A percentile compares a stretch with the other conserved stretches of the same genome.
Conservation (phyloP, 768 basidiomycete genomes). For the Trametes gibbosa region DNA sequence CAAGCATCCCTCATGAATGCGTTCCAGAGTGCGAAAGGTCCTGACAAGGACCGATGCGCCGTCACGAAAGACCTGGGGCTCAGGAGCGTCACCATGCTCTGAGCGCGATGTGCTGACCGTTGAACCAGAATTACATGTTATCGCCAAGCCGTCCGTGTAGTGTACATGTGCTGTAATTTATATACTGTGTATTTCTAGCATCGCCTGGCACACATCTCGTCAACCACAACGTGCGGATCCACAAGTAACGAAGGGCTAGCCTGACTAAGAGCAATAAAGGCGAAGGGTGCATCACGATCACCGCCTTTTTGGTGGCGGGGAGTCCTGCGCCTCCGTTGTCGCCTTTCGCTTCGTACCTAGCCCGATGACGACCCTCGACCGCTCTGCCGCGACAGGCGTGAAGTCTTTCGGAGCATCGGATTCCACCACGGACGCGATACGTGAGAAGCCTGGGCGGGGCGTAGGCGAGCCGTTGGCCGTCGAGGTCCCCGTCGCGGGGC, state of each 20-base stretch:
- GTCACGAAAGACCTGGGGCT: constrained; percentile 75
- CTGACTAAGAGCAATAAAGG: no score
- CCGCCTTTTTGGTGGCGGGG: constrained; percentile 61
- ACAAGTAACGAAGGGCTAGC: neutral
- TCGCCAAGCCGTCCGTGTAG: constrained; percentile 15
- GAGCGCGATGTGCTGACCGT: no score
- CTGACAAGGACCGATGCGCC: constrained; percentile 71
- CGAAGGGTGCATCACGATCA: neutral
- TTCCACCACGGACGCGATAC: constrained; percentile 59
- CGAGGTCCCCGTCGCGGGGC: constrained; percentile 28
- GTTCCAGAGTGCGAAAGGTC: constrained; percentile 65
- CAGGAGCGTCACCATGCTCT: constrained; percentile 66
- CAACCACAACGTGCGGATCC: neutral
- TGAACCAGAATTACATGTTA: constrained; percentile 9
- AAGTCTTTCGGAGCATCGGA: constrained; percentile 42
- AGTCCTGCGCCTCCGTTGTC: constrained; percentile 60
- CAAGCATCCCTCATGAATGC: constrained; percentile 73
- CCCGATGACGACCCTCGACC: constrained; percentile 74
- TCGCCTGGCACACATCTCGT: neutral
- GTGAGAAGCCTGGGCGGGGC: constrained; percentile 73
- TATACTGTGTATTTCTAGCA: constrained; percentile 16
- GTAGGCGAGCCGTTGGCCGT: constrained; percentile 51
- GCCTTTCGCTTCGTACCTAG: constrained; percentile 82
- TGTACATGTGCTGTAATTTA: constrained; percentile 18
- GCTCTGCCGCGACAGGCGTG: constrained; percentile 60